A percentile compares a stretch with the other conserved stretches of the same genome.
Evolutionary conservation across 495 filamentous ascomycete genomes (phyloP).

Genomic region (Corynascus novoguineensis): DNA sequence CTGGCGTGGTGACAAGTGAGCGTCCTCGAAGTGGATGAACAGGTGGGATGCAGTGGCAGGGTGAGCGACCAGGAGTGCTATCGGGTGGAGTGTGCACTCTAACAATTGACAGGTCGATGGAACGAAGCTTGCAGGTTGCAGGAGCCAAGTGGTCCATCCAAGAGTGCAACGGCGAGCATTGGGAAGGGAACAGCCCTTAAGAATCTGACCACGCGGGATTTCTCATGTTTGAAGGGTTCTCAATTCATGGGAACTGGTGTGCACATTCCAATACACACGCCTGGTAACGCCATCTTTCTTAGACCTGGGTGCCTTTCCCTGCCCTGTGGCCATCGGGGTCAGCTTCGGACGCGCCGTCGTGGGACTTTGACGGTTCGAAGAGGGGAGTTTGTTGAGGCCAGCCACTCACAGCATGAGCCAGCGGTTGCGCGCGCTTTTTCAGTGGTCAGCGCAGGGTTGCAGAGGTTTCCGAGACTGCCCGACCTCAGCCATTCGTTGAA

Average conservation of each 20-base stretch:
- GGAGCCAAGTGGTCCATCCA: neutral
- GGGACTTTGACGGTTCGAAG: neutral
- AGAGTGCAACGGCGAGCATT: neutral
- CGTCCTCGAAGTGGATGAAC: slow-evolving; percentile 5
- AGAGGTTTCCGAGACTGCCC: slow-evolving; percentile 9
- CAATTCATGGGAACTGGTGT: no score
- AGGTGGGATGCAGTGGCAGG: slow-evolving; percentile 17
- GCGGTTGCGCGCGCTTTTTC: neutral
- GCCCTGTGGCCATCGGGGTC: neutral
- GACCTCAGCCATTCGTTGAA: slow-evolving; percentile 15
- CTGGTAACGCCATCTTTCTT: neutral
- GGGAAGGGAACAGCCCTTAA: neutral
- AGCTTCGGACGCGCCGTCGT: neutral
- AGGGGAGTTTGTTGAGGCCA: neutral
- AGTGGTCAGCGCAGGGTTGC: neutral
- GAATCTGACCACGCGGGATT: neutral
- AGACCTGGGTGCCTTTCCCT: neutral
- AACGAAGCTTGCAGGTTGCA: neutral
- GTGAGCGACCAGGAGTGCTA: neutral
- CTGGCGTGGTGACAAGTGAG: slow-evolving; percentile 15
- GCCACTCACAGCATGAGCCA: neutral
- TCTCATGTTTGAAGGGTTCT: neutral
- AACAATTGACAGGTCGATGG: slow-evolving; percentile 14
- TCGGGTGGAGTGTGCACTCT: neutral
- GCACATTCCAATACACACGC: neutral